A percentile compares a stretch with the other conserved stretches of the same genome.
Conservation (phyloP, 768 basidiomycete species). For the Tricholoma matsutake region DNA sequence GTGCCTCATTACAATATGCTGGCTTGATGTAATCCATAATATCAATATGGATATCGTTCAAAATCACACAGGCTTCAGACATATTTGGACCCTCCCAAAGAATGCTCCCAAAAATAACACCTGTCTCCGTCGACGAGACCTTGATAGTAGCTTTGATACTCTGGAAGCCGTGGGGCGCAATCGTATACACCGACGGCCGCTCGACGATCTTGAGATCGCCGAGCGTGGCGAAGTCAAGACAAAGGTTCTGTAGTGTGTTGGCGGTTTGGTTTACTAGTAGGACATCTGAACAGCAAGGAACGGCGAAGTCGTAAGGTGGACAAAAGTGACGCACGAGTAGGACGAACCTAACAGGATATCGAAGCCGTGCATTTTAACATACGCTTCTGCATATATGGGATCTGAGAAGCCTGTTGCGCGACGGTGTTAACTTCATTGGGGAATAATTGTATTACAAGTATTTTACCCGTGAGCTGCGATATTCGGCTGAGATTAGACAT, state of each 20-base stretch:
- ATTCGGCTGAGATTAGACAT: constrained; percentile 92
- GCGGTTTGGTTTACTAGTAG: constrained; percentile 94
- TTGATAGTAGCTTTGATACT: constrained; percentile 99
- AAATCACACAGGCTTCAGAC: constrained; percentile 86
- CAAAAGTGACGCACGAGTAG: not conserved
- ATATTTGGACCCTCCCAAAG: constrained; percentile 92
- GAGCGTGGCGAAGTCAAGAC: constrained; percentile 94
- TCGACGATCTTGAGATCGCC: constrained; percentile 98
- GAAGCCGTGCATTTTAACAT: constrained; percentile 96
- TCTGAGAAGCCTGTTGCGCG: constrained; percentile 83
- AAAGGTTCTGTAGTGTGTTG: constrained; percentile 94
- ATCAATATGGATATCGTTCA: constrained; percentile 97
- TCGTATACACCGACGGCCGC: constrained; percentile 88
- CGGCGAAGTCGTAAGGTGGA: not conserved
- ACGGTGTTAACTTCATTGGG: not conserved
- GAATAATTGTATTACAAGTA: too few species aligned
- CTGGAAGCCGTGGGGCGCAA: constrained; percentile 97
- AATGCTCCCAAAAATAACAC: constrained; percentile 97
- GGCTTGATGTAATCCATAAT: constrained; percentile 99
- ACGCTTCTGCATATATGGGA: constrained; percentile 96
- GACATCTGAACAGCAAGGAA: constrained; percentile 58
- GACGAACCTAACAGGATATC: constrained; percentile 84
- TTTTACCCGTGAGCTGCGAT: constrained; percentile 84
- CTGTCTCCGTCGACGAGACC: constrained; percentile 97
- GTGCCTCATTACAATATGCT: constrained; percentile 91